Evolutionary conservation across 495 filamentous ascomycete species (phyloP).

Genomic region (Ascobolus immersus): DNA sequence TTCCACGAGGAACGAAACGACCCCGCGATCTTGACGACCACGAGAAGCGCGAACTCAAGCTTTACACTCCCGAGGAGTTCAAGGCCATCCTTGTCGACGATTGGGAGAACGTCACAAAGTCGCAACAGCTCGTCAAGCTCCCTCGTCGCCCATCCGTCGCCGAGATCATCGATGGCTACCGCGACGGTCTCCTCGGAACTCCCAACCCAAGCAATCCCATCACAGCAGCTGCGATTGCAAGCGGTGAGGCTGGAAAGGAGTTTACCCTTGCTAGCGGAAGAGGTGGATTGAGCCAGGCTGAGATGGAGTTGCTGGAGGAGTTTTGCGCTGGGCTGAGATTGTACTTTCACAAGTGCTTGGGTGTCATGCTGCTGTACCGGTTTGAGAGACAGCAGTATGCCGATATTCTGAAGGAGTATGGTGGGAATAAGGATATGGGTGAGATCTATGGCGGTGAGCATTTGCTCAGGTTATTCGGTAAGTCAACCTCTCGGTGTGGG

Average conservation of each 20-base stretch:
- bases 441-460: constrained; percentile 92
- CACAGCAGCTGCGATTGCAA: no score
- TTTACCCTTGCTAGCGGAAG: constrained; percentile 39
- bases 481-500: constrained; percentile 10
- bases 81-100: constrained; percentile 87
- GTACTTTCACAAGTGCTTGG: constrained; percentile 74
- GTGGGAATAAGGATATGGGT: constrained; percentile 30
- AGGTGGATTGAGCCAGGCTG: constrained; percentile 35
- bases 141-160: constrained; percentile 51
- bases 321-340: constrained; percentile 57
- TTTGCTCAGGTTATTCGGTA: constrained; percentile 68
- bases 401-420: constrained; percentile 34
- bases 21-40: constrained; percentile 23
- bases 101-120: constrained; percentile 96
- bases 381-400: constrained; percentile 74
- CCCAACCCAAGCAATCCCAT: no score
- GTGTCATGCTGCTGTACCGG: constrained; percentile 69
- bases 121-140: constrained; percentile 57
- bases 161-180: constrained; percentile 55
- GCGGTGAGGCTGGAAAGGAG: no score
- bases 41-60: constrained; percentile 60
- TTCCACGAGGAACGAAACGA: constrained; percentile 32
- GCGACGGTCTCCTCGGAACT: no score
- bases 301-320: constrained; percentile 68
- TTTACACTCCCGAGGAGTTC: constrained; percentile 58